Conservation (phyloP, 352 stramenopile species). For the Halophytophthora batemanensis region DNA sequence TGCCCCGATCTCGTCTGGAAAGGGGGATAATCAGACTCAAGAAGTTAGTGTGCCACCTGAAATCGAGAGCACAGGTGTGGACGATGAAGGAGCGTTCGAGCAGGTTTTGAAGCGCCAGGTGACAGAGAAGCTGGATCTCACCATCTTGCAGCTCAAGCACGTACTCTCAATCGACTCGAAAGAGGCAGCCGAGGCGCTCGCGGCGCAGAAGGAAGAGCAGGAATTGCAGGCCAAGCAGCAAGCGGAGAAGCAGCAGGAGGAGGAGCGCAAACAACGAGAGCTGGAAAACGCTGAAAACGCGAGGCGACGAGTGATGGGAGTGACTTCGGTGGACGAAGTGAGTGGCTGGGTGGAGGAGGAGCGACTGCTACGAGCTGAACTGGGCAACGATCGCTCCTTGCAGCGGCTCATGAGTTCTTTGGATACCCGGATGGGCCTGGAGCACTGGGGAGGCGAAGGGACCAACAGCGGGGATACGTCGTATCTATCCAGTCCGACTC, state of each 20-base stretch:
- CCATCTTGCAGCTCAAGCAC: conserved; percentile 62
- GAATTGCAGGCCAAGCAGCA: conserved; percentile 11
- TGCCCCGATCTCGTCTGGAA: background rate
- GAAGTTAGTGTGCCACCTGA: background rate
- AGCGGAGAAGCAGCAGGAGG: conserved; percentile 18
- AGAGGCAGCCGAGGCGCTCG: conserved; percentile 34
- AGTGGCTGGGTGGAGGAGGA: conserved; percentile 36
- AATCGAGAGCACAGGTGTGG: background rate
- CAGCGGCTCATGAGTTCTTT: conserved; percentile 12
- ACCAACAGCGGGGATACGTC: background rate
- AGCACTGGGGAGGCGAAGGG: background rate
- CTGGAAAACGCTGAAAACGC: conserved; percentile 36
- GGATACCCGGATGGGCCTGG: conserved; percentile 5
- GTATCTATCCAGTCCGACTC: background rate
- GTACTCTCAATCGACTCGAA: conserved; percentile 49
- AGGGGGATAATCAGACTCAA: background rate
- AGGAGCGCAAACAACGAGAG: conserved; percentile 21
- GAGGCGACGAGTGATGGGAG: conserved; percentile 45
- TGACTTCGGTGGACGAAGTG: conserved; percentile 44
- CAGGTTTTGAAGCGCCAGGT: conserved; percentile 45
- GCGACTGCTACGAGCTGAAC: conserved; percentile 5
- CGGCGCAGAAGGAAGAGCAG: conserved; percentile 11
- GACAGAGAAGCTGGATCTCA: conserved; percentile 56
- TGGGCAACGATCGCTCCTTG: conserved; percentile 4
- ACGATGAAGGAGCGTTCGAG: conserved; percentile 15